Base-by-base conservation (phyloP, 352 stramenopile species). In the Phytophthora pisi region DNA sequence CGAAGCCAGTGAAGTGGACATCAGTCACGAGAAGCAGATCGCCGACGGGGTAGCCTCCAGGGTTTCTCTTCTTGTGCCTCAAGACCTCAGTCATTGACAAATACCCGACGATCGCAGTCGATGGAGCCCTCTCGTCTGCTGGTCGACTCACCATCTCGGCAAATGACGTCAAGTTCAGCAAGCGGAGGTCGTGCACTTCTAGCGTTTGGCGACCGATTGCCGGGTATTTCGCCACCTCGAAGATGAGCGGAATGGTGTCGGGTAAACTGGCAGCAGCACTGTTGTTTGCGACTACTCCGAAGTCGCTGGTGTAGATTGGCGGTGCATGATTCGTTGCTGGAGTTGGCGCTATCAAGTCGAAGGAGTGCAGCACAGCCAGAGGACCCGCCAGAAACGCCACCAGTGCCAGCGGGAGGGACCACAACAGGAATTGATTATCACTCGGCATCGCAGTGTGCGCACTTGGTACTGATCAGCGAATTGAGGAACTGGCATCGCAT, bases 341-440 rank as follows among this genome's bases (percentile, higher is more conserved):
- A 10, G 18, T 15, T 40, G 50, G 13, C 15, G 30, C 24, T 28
- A 55, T 56, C 9, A 68, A 50, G 36, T 61, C 53, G 49, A 74
- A 70, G 8, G 54, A 62, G 38, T 70, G 54, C 20, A 70, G 55
- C n/a, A 74, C 49, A 26, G 50, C 61, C 20, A 66, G 47, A 24
- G 46, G 58, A 0, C 58, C 52, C 18, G 57, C 45, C 26, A 74
- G n/a, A 23, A 74, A 74, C 2, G 55, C 54, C 20, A 24, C 23
- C 9, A 66, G 20, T 0, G 66, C 55, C 5, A 74, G 16, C 26
- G 49, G 61, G 5, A 66, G 54, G 15, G 57, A 54, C 54, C 53
- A 64, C 53, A 60, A 58, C 28, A 73, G 30, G 49, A 66, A 70
- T n/a, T 68, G 59, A 20, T 69, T 73, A 45, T 69, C 36, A 28